Evolutionary conservation across 305 asterid genomes (phyloP), one percentile per base, ranked within the genome.

Genomic region (Withania somnifera): DNA sequence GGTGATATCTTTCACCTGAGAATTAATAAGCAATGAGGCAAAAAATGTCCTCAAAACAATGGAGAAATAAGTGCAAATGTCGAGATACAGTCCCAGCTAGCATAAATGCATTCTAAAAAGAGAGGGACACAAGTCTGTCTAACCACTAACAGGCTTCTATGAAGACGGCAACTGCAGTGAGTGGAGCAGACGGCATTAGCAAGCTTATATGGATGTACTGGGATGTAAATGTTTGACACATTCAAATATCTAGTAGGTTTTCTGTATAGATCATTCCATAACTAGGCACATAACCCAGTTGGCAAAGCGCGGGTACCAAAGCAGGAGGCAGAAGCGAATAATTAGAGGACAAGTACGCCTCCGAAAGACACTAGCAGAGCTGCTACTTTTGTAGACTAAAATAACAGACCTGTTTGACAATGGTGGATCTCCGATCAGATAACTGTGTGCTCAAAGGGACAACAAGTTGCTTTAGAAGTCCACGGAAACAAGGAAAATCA

Each of bases 391-490:
- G 28, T 75, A 17, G 22, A 75, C 28, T 75, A 51, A 17, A 3
- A 32, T 5, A 50, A 28, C 80, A 80, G 45, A 94, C 99, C 99
- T 97, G 98, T 91, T 97, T 94, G 88, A 97, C 99, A 82, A 97
- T 97, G 91, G 95, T 97, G 86, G 99, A 97, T 83, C 99, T 93
- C 77, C 99, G 91, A 87, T 97, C 99, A 84, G 99, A 92, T 83
- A 97, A 88, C 81, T 97, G 99, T 66, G 94, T 89, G 90, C 95
- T 93, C 84, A 97, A 90, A 79, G 98, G 99, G 87, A 89, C 90
- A 88, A 93, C 87, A 81, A 97, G 91, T 85, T 97, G 99, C 95
- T 94, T 97, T 22, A 97, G 88, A 87, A 97, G 97, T 83, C 97
- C 98, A 79, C 97, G 98, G 85, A 94, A 97, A 84, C 94, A 89